phyloP scores from a whole-genome alignment of 2,329 filamentous ascomycete genomes.

The Sporothrix curviconia region DNA sequence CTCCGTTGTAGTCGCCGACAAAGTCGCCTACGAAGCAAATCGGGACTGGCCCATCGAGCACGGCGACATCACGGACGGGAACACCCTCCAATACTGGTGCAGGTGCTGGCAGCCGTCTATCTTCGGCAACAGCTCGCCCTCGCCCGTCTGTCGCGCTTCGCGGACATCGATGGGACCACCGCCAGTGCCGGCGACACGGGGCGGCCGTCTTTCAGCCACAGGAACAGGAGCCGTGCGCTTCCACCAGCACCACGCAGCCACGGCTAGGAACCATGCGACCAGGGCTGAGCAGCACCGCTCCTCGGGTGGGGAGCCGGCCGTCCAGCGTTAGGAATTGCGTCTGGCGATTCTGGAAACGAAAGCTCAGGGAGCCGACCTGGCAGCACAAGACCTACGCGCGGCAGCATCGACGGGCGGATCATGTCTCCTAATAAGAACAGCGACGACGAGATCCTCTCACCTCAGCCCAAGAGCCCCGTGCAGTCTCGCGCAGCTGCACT shows the following conservation, averaged over 20 bases:
- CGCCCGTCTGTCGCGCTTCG: constrained; percentile 47
- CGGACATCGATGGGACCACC: constrained; percentile 66
- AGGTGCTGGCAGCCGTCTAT: constrained; percentile 30
- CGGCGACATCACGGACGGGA: constrained; percentile 54
- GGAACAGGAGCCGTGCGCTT: too few species aligned
- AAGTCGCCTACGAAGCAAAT: constrained; percentile 76
- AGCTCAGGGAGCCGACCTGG: constrained; percentile 18
- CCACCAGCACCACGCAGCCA: constrained; percentile 17
- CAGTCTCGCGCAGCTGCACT: constrained; percentile 44
- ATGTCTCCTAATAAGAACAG: constrained; percentile 41
- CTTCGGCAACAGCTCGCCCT: constrained; percentile 21
- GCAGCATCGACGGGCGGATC: constrained; percentile 22
- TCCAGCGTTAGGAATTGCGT: constrained; percentile 37
- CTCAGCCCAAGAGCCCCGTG: constrained; percentile 45
- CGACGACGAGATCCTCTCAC: constrained; percentile 44
- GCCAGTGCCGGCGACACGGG: constrained; percentile 38
- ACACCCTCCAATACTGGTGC: constrained; percentile 53
- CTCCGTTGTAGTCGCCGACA: constrained; percentile 62
- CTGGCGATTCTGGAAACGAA: constrained; percentile 41
- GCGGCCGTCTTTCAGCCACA: constrained; percentile 38
- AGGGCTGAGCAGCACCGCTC: constrained; percentile 23
- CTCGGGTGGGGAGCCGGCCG: constrained; percentile 32
- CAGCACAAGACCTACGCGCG: constrained; percentile 32
- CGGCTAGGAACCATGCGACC: not conserved
- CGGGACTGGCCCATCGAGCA: constrained; percentile 46